These are phyloP conservation scores for Phytopythium oedochilum DNA, from an alignment of 352 stramenopile species.

Conservation along the genomic window DNA sequence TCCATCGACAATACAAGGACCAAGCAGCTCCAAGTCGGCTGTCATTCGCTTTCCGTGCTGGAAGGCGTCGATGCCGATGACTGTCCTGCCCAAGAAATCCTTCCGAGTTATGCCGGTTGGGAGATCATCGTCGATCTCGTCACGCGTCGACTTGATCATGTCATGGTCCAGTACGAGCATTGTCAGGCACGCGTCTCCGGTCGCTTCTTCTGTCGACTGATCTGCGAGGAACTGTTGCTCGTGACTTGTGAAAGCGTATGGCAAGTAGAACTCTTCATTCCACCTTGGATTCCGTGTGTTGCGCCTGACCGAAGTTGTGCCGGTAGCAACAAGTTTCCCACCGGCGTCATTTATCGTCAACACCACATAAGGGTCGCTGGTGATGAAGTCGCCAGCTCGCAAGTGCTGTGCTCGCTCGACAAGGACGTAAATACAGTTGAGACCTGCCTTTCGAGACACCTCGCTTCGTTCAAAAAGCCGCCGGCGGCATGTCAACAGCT, in stretches of 20 bases:
- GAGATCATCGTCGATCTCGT: not conserved
- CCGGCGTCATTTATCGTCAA: slow-evolving; percentile 20
- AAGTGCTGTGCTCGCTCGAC: slow-evolving; percentile 47
- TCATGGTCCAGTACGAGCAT: slow-evolving; percentile 3
- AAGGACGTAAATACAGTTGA: slow-evolving; percentile 62
- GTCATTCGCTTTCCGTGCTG: slow-evolving; percentile 35
- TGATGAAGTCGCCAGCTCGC: slow-evolving; percentile 42
- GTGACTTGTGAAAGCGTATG: slow-evolving; percentile 38
- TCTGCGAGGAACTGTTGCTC: slow-evolving; percentile 2
- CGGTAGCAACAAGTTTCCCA: slow-evolving; percentile 27
- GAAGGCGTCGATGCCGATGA: slow-evolving; percentile 33
- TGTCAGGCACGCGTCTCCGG: not conserved
- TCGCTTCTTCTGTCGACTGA: not conserved
- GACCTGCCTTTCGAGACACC: slow-evolving; percentile 15
- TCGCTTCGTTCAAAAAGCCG: slow-evolving; percentile 21
- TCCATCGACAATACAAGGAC: slow-evolving; percentile 18
- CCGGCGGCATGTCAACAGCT: slow-evolving; percentile 17
- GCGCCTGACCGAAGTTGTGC: slow-evolving; percentile 41
- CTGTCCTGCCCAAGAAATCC: slow-evolving; percentile 45
- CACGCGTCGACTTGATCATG: not conserved
- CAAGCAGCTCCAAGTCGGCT: slow-evolving; percentile 31
- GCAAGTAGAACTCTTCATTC: slow-evolving; percentile 70
- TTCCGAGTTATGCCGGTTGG: not conserved
- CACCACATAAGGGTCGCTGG: slow-evolving; percentile 62
- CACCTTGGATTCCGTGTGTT: slow-evolving; percentile 58